Base-by-base conservation (phyloP, 768 basidiomycete species). In the Pilatotrama ljubarskyi region DNA sequence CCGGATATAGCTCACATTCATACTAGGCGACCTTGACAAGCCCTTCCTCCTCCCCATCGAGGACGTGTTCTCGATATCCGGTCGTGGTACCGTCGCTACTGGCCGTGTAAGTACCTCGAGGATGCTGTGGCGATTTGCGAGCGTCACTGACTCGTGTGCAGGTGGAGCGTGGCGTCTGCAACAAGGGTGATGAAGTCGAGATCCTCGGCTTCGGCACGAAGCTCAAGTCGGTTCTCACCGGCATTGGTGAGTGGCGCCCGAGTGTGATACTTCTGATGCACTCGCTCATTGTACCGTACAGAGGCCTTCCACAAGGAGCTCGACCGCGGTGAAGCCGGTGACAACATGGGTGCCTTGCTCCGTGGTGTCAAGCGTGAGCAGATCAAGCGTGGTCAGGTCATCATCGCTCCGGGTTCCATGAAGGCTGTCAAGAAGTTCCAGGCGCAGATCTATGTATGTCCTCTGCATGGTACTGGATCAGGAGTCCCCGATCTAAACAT, bases 241-340 rank as follows among this genome's bases (percentile, higher is more conserved):
- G 97, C 68, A 92, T 95, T 72, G 93, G 89, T 89, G 66, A 53
- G 84, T 49, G 37, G 47, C 18, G 41, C 36, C 17, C 25, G 17
- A 13, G 76, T 1, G 13, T 6, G 14, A n/a, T 15, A 17, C 35
- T 0, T 22, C 40, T 9, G 22, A 17, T 49, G 24, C 56, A 37
- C 24, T 6, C 22, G 46, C 37, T 51, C 40, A 25, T 17, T 8
- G 20, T 32, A 9, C 9, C 17, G 26, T 54, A 47, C 66, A 95
- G 96, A 98, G 77, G 98, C 97, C 93, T 98, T 98, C 87, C 96
- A 97, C 83, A 98, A 97, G 81, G 97, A 99, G 78, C 85, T 99
- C 55, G 97, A 99, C 37, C 87, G 95, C 56, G 91, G 93, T 60
- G 93, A 98, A 76, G 96, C 97, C 62, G 97, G 97, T 68, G 97